Evolutionary conservation across 1,139 yeast species (phyloP), one percentile per base, ranked within the genome.

Genomic region (Sugiyamaella grinbergsii): DNA sequence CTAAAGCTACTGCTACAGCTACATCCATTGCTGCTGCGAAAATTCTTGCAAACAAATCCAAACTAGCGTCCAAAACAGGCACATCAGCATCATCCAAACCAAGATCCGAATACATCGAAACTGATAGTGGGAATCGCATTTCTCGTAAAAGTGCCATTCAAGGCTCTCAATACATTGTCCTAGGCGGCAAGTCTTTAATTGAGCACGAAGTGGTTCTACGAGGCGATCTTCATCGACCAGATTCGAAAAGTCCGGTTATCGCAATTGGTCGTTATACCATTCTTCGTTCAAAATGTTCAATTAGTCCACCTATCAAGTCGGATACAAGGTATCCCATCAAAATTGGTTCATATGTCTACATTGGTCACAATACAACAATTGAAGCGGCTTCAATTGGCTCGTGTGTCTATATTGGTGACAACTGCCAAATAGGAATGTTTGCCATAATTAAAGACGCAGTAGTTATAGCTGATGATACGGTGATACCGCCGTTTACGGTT

Each of bases 371-470:
- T 37, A 61, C 78, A 6, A 54, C 49, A 4, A 60, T 83, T 1
- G 66, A 71, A 46, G 75, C 77, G 3, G 74, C 74, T 1, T 47
- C 63, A 16, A 64, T 73, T 16, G 77, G 76, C 5, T 68, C 71
- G 18, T 74, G 76, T 66, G 79, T 78, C 1, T 71, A 69, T 41
- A 74, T 85, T 11, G 93, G 91, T 0, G 75, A 72, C 54, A 65
- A 85, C 48, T 85, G 85, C 26, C 56, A 71, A 7, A 70, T 85
- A 4, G 90, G 78, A 7, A 71, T 73, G 53, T 68, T 74, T 48
- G 70, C 78, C 4, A 74, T 81, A n/a, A 69, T 85, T 28, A 79
- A 81, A 57, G 90, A 84, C 59, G 81, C 87, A 58, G 83, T 82
- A 34, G 62, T 79, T 8, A 70, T 85, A 1, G 74, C 74, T 15